Base-by-base conservation (phyloP, 495 filamentous ascomycete species). In the Tuber borchii region DNA sequence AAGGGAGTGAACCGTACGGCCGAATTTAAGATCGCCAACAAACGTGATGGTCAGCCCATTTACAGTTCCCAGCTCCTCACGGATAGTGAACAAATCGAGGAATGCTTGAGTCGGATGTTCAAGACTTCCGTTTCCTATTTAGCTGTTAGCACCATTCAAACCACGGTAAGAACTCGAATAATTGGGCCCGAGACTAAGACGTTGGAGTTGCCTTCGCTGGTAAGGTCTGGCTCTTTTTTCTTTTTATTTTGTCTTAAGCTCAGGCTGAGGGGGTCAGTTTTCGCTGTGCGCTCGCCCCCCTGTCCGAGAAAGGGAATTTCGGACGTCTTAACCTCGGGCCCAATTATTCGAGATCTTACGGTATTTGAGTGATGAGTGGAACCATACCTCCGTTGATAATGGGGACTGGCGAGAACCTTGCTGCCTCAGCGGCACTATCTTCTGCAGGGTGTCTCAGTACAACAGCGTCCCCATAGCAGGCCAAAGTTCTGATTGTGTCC, bases 81-180 rank as follows among this genome's bases (percentile, higher is more conserved):
- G 91, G 84, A 99, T 97, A 51, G 95, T 99, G 87, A 97, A 98
- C 78, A 99, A 89, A 82, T 99, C 95, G n/a, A 97, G 88, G 90
- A 99, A 94, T 7, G 95, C 95, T 85, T 99, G 95, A 0, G 96
- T 98, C 5, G 95, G 95, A 84, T 99, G 95, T 86, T 99, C 95
- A 78, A 92, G 88, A 84, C 91, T 92, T 75, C 95, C 95, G 83
- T 98, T 99, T 70, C 82, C 81, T 83, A 68, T 44, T 74, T 16
- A n/a, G 45, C 45, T 72, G 61, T 81, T 20, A 82, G 19, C 46
- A 5, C 31, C 45, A 39, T 75, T 10, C 43, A 75, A 56, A 10
- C n/a, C 7, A 37, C 2, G 1, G 34, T 37, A 37, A 37, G 2
- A 37, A 37, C 34, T 37, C 2, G 34, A 37, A 37, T 37, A 37